Base-by-base conservation (phyloP, 2,329 filamentous ascomycete genomes). In the Chaetoscypha palmicola region DNA sequence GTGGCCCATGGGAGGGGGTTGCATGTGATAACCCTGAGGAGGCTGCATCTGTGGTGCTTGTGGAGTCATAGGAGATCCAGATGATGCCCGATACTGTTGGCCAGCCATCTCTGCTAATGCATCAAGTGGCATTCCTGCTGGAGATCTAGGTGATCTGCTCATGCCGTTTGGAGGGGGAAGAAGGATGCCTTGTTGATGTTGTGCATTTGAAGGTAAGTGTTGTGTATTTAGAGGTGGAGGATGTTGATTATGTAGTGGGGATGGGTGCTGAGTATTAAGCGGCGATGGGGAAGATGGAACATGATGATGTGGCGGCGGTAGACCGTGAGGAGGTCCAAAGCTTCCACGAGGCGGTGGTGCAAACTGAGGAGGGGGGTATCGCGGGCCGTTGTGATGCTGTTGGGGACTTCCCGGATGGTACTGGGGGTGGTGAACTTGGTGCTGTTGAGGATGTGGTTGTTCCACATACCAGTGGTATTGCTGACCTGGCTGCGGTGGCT, bases 201-300 rank as follows among this genome's bases (percentile, higher is more conserved):
- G 48, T 11, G 48, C 26, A 32, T 57, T 9, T 31, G 28, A 9
- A 10, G n/a, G 32, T 16, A 16, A 4, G 19, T 34, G 32, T 17
- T 34, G 32, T 4, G 32, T 34, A 34, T 34, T 34, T 9, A 34
- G 16, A 4, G 32, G 32, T 4, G 32, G 17, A 16, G 32, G 32
- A 17, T 16, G 32, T 19, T 34, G 32, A 9, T 7, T 28, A 28
- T 34, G 12, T 16, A 34, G 12, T 19, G 32, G 14, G 14, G n/a
- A 17, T 19, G 32, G 5, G 19, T 34, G 32, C 32, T 34, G 32
- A 4, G 32, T 34, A 34, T 34, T 34, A 16, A 56, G 26, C 14
- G 58, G 59, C 33, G 59, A 60, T n/a, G 58, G 59, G 31, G 59
- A 60, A 37, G 58, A 62, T 36, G 60, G 60, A 30, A 61, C 47